Evolutionary conservation across 2,329 filamentous ascomycete species (phyloP).

Genomic region (Graphilbum sp.): DNA sequence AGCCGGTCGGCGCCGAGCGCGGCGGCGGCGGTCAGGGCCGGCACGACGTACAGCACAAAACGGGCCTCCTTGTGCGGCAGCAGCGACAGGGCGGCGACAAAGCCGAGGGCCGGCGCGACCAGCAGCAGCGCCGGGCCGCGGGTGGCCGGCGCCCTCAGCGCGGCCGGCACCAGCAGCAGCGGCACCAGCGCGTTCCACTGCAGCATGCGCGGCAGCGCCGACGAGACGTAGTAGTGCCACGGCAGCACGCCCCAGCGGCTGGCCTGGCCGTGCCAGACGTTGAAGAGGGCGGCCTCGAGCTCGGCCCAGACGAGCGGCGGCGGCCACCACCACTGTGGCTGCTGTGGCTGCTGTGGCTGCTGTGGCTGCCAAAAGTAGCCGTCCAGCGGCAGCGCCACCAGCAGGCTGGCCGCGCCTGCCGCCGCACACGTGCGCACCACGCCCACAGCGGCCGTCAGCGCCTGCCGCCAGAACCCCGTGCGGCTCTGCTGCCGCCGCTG

Average conservation of each 20-base stretch:
- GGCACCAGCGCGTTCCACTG: slow-evolving; percentile 57
- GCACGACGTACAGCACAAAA: slow-evolving; percentile 82
- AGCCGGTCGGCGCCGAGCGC: slow-evolving; percentile 58
- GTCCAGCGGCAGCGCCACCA: slow-evolving; percentile 60
- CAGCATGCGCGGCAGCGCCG: slow-evolving; percentile 65
- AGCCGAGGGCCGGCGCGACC: slow-evolving; percentile 51
- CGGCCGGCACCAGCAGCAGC: slow-evolving; percentile 34
- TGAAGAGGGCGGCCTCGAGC: slow-evolving; percentile 76
- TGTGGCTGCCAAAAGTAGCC: slow-evolving; percentile 79
- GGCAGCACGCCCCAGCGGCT: slow-evolving; percentile 78
- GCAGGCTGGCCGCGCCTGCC: slow-evolving; percentile 50
- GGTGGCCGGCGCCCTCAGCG: slow-evolving; percentile 31
- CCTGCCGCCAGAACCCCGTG: too few species aligned
- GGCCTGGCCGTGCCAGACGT: slow-evolving; percentile 69
- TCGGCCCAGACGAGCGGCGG: slow-evolving; percentile 72
- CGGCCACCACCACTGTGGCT: too few species aligned
- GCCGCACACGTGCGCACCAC: slow-evolving; percentile 50
- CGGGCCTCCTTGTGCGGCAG: slow-evolving; percentile 94
- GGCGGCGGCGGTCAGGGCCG: slow-evolving; percentile 61
- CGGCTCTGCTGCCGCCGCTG: too few species aligned
- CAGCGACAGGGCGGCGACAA: slow-evolving; percentile 65
- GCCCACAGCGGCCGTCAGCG: slow-evolving; percentile 23
- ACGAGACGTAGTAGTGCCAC: slow-evolving; percentile 74
- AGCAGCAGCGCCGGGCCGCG: slow-evolving; percentile 27
- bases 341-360: slow-evolving; percentile 34